Percentiles rank a stretch among this genome's conserved stretches.
Conservation (phyloP, 2,329 filamentous ascomycete genomes). For the Colletotrichum australisinense region DNA sequence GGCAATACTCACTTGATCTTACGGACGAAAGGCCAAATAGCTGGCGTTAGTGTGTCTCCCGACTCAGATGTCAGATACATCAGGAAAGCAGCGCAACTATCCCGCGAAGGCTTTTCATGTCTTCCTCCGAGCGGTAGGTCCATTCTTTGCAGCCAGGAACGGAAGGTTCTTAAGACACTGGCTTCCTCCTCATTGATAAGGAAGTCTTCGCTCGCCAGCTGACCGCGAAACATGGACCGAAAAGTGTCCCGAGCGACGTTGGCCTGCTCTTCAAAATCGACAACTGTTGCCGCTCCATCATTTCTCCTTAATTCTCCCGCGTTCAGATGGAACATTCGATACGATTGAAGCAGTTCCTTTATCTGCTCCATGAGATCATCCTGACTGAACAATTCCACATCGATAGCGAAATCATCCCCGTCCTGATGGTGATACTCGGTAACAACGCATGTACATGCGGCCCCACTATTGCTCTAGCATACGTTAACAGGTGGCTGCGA, state of each 20-base stretch:
- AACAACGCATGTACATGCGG: constrained; percentile 59
- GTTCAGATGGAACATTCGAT: constrained; percentile 48
- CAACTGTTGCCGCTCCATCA: constrained; percentile 7
- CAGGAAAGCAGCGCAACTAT: constrained; percentile 47
- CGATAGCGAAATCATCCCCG: constrained; percentile 44
- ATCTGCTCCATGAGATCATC: constrained; percentile 49
- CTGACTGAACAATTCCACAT: constrained; percentile 46
- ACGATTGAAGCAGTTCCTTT: constrained; percentile 47
- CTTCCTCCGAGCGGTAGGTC: constrained; percentile 17
- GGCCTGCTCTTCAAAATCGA: constrained; percentile 43
- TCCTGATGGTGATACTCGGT: constrained; percentile 58
- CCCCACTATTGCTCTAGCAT: constrained; percentile 54
- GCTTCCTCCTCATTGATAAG: constrained; percentile 35
- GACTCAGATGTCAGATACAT: constrained; percentile 51
- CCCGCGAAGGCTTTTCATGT: constrained; percentile 32
- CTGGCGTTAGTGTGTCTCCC: constrained; percentile 32
- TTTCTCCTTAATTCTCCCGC: constrained; percentile 27
- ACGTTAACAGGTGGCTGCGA: background rate
- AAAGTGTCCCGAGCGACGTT: constrained; percentile 51
- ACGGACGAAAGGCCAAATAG: constrained; percentile 57
- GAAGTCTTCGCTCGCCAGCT: constrained; percentile 36
- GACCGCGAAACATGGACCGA: constrained; percentile 47
- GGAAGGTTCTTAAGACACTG: constrained; percentile 38
- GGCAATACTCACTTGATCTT: constrained; percentile 51
- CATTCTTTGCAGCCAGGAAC: constrained; percentile 38